Evolutionary conservation across 2,329 filamentous ascomycete genomes (phyloP).

Genomic region (Fusarium continuum): DNA sequence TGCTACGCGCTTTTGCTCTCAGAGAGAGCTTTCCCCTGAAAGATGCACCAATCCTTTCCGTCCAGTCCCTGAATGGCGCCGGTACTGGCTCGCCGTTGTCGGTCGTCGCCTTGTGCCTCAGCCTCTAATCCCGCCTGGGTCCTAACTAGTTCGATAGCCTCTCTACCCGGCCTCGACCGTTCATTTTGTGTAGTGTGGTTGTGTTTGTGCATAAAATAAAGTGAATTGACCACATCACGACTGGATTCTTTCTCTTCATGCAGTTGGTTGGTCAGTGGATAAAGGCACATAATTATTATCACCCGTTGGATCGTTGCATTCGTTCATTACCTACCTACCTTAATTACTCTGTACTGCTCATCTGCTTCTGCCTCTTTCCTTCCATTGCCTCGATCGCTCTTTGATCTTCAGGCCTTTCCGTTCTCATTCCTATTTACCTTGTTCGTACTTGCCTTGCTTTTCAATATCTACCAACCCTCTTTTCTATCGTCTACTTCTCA

Average conservation of each 20-base stretch:
- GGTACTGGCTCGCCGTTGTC: conserved; percentile 27
- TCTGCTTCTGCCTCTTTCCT: conserved; percentile 4
- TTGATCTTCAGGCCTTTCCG: conserved; percentile 5
- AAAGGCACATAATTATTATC: not conserved
- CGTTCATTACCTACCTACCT: too few species aligned
- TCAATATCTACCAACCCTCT: conserved; percentile 1
- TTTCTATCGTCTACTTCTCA: conserved; percentile 9
- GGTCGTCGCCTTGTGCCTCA: conserved; percentile 4
- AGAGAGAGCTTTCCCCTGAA: conserved; percentile 7
- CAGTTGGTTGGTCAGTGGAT: not conserved
- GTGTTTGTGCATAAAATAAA: conserved; percentile 2
- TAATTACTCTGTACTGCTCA: too few species aligned
- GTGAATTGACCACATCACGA: conserved; percentile 7
- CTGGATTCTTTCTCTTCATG: conserved; percentile 11
- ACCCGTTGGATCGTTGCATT: not conserved
- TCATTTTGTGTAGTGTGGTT: conserved; percentile 16
- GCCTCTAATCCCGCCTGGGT: conserved; percentile 13
- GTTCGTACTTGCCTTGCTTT: not conserved
- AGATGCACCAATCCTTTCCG: conserved; percentile 21
- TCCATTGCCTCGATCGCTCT: not conserved
- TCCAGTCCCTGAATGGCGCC: conserved; percentile 16
- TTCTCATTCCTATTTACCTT: conserved; percentile 11
- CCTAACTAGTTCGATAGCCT: conserved; percentile 11
- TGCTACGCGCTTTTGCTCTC: conserved; percentile 9
- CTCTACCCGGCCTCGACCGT: conserved; percentile 14